Evolutionary conservation across 2,329 filamentous ascomycete genomes (phyloP), one percentile per base, ranked within the genome.

Genomic region (Ascosphaera pollenicola): DNA sequence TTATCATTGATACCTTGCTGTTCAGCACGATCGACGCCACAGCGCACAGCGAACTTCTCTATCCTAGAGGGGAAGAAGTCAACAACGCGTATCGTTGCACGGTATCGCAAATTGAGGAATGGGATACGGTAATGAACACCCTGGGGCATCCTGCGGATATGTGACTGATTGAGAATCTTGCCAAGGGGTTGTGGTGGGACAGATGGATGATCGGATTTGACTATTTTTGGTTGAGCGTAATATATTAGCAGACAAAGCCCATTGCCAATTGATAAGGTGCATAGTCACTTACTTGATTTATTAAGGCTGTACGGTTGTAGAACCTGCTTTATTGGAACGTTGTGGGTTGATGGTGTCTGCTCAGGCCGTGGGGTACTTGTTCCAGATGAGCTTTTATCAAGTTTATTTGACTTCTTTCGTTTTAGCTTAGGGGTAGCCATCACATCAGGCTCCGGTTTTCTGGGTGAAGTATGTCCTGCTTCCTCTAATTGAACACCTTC

Each of bases 1-100:
- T 50, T 48, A 13, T 54, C 54, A 3, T 54, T 49, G 31, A 49
- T 44, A 36, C 47, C 50, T 17, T 54, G 52, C 53, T 16, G 65
- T 68, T 58, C 46, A 28, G 69, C 66, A 38, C 59, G 67, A 19
- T 74, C 65, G 16, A 54, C 57, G 2, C 60, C 61, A 40, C 62
- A 62, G 21, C 54, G 56, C 34, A 63, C 49, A 2, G 78, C 63
- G 52, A 94, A 94, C 42, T 87, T 71, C 45, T 74, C 68, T 1
- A 94, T 59, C 1, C 65, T 64, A 2, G 64, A 57, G 0, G 87
- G 87, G 42, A 68, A 71, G 54, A 80, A 94, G 57, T 93, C 81
- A 28, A 92, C 68, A 2, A 92, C 75, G n/a, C 81, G 75, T 28
- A 81, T 75, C 26, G 68, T 64, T 17, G 72, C 63, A 36, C 73